Conservation (phyloP, 1,139 yeast genomes). For the Scheffersomyces illinoinensis region DNA sequence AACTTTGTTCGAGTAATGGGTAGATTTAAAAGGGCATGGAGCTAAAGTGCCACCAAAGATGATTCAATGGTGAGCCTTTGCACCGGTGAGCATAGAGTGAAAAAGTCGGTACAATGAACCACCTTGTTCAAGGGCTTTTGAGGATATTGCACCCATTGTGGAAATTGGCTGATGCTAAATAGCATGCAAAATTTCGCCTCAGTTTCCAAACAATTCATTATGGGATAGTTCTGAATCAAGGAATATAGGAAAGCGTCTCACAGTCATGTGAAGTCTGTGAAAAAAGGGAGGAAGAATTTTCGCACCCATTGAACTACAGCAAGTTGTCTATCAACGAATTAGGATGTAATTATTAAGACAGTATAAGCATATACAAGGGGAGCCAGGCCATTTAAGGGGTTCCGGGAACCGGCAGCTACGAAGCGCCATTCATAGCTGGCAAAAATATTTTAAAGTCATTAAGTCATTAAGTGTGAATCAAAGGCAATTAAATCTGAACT, state of each 20-base stretch:
- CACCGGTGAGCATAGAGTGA: not conserved
- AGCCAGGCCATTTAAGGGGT: not conserved
- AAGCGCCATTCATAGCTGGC: not conserved
- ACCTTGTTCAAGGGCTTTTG: not conserved
- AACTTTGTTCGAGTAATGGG: not conserved
- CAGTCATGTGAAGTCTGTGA: not conserved
- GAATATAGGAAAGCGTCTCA: not conserved
- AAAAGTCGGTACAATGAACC: not conserved
- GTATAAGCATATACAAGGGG: not conserved
- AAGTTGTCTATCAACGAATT: not conserved
- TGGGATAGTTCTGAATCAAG: not conserved
- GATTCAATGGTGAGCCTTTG: not conserved
- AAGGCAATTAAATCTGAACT: not conserved
- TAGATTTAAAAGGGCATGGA: not conserved
- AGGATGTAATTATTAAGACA: not conserved
- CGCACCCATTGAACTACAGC: not conserved
- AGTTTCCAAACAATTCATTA: not conserved
- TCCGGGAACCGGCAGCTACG: not conserved
- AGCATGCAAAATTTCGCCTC: not conserved
- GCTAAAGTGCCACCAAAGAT: not conserved
- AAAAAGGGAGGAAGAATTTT: not conserved
- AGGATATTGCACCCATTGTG: not conserved
- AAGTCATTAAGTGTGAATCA: not conserved
- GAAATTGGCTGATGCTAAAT: not conserved
- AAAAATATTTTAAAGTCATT: not conserved